These are phyloP conservation scores for Botrytis hyacinthi DNA, from an alignment of 2,329 filamentous ascomycete genomes.

Conservation along the genomic window DNA sequence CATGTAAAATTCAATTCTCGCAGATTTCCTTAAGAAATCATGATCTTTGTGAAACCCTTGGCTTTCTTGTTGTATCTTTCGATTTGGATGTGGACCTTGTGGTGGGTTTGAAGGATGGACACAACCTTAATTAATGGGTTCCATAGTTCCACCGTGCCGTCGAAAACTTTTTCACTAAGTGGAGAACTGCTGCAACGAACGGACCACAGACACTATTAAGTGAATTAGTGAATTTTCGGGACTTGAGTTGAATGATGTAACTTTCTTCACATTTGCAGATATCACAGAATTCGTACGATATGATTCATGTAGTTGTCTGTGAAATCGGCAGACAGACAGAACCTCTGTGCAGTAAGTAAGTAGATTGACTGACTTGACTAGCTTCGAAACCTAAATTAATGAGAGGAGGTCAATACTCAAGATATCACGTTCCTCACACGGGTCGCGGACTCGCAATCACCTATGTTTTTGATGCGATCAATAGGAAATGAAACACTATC, in stretches of 20 bases:
- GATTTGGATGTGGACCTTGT: not conserved
- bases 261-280: not conserved
- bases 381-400: not conserved
- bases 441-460: not conserved
- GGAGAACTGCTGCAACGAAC: not conserved
- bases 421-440: not conserved
- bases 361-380: not conserved
- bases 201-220: not conserved
- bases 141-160: not conserved
- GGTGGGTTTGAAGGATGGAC: not conserved
- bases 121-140: not conserved
- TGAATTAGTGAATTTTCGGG: not conserved
- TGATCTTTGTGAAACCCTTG: not conserved
- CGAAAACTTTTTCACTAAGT: not conserved
- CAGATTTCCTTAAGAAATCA: not conserved
- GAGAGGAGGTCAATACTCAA: not conserved
- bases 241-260: not conserved
- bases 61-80: not conserved
- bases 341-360: rapidly evolving
- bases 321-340: not conserved
- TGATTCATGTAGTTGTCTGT: not conserved
- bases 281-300: not conserved
- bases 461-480: not conserved
- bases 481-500: not conserved
- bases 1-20: not conserved